These are phyloP conservation scores for Dittrichia graveolens DNA, from an alignment of 129 eudicot genomes.

Conservation along the genomic window DNA sequence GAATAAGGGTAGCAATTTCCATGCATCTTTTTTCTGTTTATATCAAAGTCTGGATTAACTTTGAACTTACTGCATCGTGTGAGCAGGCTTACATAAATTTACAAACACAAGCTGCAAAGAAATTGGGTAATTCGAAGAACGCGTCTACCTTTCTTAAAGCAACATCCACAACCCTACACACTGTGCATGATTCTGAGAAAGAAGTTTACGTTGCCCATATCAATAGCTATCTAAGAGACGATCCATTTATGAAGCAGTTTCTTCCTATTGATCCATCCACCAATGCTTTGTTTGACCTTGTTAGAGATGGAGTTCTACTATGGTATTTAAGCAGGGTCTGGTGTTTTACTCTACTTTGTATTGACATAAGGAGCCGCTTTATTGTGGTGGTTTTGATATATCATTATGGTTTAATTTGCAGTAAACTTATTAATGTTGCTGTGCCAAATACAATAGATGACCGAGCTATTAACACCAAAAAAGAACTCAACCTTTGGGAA, in stretches of 20 bases:
- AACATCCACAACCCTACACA: slow-evolving; percentile 77
- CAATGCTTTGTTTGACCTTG: slow-evolving; percentile 81
- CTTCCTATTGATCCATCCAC: slow-evolving; percentile 83
- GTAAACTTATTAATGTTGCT: slow-evolving; percentile 96
- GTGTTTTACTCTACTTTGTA: slow-evolving; percentile 30
- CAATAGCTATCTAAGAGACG: slow-evolving; percentile 91
- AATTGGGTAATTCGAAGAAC: slow-evolving; percentile 57
- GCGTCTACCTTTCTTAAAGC: slow-evolving; percentile 79
- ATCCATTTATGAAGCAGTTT: slow-evolving; percentile 85
- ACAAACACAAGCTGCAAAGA: slow-evolving; percentile 68
- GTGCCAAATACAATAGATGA: slow-evolving; percentile 95
- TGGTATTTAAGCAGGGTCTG: slow-evolving; percentile 64
- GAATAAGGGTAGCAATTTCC: slow-evolving; percentile 1
- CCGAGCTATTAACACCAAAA: slow-evolving; percentile 87
- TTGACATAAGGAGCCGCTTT: slow-evolving; percentile 9
- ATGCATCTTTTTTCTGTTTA: background rate
- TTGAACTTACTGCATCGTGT: slow-evolving; percentile 26
- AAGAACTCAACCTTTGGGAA: slow-evolving; percentile 92
- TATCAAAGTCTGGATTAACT: slow-evolving; percentile 15
- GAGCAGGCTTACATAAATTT: slow-evolving; percentile 69
- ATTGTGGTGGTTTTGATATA: slow-evolving; percentile 28
- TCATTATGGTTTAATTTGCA: slow-evolving; percentile 40
- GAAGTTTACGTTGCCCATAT: slow-evolving; percentile 91
- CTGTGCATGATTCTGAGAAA: slow-evolving; percentile 78
- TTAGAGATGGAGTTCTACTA: slow-evolving; percentile 93